Percentiles rank a stretch among this genome's conserved stretches.
Conservation (phyloP, 2,329 filamentous ascomycete species). For the Ceratocystis alfenasii region DNA sequence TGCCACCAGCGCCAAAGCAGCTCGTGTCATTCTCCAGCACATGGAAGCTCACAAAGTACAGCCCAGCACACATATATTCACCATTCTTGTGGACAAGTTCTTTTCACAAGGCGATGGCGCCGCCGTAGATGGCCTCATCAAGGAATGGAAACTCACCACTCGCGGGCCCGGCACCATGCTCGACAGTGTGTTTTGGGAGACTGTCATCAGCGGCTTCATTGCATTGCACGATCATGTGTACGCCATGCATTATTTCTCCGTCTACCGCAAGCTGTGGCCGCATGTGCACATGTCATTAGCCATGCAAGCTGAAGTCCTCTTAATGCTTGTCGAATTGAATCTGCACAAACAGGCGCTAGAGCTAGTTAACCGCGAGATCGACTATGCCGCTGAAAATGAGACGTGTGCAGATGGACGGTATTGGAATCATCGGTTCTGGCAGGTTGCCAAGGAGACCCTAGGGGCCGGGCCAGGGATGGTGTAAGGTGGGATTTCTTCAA, state of each 20-base stretch:
- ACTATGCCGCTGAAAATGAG: slow-evolving; percentile 22
- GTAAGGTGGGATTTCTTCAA: background rate
- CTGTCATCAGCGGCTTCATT: slow-evolving; percentile 56
- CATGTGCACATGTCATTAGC: slow-evolving; percentile 32
- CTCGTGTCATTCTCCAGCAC: slow-evolving; percentile 41
- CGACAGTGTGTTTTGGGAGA: slow-evolving; percentile 58
- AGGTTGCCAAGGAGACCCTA: slow-evolving; percentile 32
- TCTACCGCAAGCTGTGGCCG: slow-evolving; percentile 38
- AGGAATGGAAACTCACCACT: slow-evolving; percentile 38
- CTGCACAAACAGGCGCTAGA: slow-evolving; percentile 27
- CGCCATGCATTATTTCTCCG: slow-evolving; percentile 32
- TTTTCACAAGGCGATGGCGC: slow-evolving; percentile 46
- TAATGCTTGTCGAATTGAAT: slow-evolving; percentile 26
- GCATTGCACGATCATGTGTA: slow-evolving; percentile 37
- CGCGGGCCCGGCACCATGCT: slow-evolving; percentile 22
- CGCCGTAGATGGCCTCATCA: slow-evolving; percentile 49
- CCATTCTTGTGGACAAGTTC: slow-evolving; percentile 57
- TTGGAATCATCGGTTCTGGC: slow-evolving; percentile 42
- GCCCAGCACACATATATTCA: slow-evolving; percentile 57
- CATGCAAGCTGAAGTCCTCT: slow-evolving; percentile 36
- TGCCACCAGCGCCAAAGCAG: slow-evolving; percentile 27
- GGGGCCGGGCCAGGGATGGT: background rate
- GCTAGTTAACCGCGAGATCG: slow-evolving; percentile 29
- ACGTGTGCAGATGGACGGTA: slow-evolving; percentile 28
- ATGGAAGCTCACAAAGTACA: slow-evolving; percentile 44